Percentiles rank a stretch among this genome's conserved stretches.
These are phyloP conservation scores for Ophiostoma australiae DNA, from an alignment of 2,329 filamentous ascomycete genomes.

Conservation along the genomic window DNA sequence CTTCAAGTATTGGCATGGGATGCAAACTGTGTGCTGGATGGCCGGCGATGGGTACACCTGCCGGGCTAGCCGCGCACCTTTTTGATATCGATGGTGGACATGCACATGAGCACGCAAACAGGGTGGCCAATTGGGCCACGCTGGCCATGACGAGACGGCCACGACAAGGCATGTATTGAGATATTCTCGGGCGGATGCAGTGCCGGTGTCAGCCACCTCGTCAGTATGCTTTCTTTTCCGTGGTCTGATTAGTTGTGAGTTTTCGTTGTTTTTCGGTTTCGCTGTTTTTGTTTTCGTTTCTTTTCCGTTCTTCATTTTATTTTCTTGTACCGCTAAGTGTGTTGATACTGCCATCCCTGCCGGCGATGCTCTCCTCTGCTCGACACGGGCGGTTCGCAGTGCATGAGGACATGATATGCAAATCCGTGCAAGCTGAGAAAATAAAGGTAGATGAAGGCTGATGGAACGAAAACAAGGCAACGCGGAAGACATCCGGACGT, in stretches of 20 bases:
- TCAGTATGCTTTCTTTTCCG: not conserved
- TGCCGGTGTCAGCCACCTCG: not conserved
- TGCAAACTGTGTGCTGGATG: not conserved
- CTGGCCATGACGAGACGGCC: not conserved
- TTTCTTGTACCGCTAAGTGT: not conserved
- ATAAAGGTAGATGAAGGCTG: not conserved
- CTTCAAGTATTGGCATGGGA: not conserved
- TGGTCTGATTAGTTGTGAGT: not conserved
- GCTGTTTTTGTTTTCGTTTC: not conserved
- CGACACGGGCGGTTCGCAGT: not conserved
- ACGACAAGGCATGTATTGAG: not conserved
- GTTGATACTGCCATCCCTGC: not conserved
- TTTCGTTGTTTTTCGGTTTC: not conserved
- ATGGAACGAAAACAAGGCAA: not conserved
- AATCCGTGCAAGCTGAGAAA: not conserved
- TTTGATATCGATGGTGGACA: not conserved
- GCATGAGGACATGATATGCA: not conserved
- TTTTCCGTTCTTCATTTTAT: not conserved
- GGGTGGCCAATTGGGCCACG: not conserved
- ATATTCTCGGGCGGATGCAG: not conserved
- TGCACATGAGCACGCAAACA: not conserved
- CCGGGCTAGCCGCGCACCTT: not conserved
- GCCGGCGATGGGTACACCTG: not conserved
- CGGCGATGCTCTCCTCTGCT: not conserved
- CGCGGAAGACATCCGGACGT: not conserved